Evolutionary conservation across 495 filamentous ascomycete genomes (phyloP).

Genomic region (Hypomontagnella monticulosa): DNA sequence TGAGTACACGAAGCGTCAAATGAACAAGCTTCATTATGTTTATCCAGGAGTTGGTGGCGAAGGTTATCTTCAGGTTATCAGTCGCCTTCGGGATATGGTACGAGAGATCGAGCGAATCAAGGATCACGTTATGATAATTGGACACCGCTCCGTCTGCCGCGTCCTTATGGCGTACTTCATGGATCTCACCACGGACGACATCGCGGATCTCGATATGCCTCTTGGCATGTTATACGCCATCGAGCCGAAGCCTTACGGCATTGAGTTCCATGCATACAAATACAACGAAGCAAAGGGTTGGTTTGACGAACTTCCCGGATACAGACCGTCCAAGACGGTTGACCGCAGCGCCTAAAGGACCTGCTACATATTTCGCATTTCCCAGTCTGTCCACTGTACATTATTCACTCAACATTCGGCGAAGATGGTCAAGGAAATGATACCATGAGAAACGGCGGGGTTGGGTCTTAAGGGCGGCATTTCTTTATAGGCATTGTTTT

Average conservation of each 20-base stretch:
- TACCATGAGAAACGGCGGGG: slow-evolving; percentile 37
- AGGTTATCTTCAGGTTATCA: slow-evolving; percentile 96
- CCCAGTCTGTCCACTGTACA: slow-evolving; percentile 30
- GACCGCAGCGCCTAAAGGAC: slow-evolving; percentile 46
- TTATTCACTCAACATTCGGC: slow-evolving; percentile 20
- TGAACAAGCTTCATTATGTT: slow-evolving; percentile 89
- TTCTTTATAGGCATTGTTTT: slow-evolving; percentile 7
- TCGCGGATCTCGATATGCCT: slow-evolving; percentile 91
- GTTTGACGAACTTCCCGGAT: slow-evolving; percentile 85
- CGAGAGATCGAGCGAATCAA: slow-evolving; percentile 96
- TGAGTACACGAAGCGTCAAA: slow-evolving; percentile 77
- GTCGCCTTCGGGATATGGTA: slow-evolving; percentile 92
- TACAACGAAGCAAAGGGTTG: slow-evolving; percentile 79
- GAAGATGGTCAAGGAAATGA: slow-evolving; percentile 33
- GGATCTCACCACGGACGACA: slow-evolving; percentile 85
- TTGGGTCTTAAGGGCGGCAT: slow-evolving; percentile 9
- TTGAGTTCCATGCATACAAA: slow-evolving; percentile 92
- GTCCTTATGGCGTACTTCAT: slow-evolving; percentile 97
- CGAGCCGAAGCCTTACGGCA: slow-evolving; percentile 97
- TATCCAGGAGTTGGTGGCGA: slow-evolving; percentile 96
- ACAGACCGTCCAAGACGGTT: slow-evolving; percentile 69
- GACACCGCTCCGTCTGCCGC: slow-evolving; percentile 87
- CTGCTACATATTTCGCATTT: neutral
- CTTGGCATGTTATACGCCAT: slow-evolving; percentile 91
- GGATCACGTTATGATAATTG: slow-evolving; percentile 90